Evolutionary conservation across 2,329 filamentous ascomycete genomes (phyloP).

Genomic region (Penicillium brevicompactum): DNA sequence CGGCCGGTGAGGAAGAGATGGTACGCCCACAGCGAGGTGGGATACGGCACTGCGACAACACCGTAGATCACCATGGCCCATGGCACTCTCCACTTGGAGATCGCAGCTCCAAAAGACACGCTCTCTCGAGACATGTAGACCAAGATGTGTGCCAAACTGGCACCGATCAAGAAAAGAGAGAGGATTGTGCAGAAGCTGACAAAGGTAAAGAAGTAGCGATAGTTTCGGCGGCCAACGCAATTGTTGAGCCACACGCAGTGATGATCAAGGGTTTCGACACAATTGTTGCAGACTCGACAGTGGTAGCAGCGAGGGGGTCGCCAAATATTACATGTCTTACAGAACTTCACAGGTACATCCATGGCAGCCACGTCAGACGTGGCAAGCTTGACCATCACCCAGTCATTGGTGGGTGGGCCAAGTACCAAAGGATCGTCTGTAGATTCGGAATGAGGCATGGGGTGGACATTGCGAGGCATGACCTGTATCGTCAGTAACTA

Average conservation of each 20-base stretch:
- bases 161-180: conserved; percentile 72
- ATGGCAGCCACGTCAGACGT: conserved; percentile 78
- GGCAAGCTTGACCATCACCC: conserved; percentile 85
- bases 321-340: conserved; percentile 97
- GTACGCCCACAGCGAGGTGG: conserved; percentile 79
- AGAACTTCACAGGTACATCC: conserved; percentile 98
- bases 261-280: conserved; percentile 94
- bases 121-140: conserved; percentile 66
- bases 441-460: conserved; percentile 74
- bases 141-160: conserved; percentile 78
- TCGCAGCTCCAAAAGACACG: conserved; percentile 68
- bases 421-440: conserved; percentile 79
- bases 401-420: conserved; percentile 86
- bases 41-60: conserved; percentile 74
- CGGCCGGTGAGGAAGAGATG: conserved; percentile 88
- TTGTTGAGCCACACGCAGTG: conserved; percentile 99
- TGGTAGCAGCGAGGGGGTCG: conserved; percentile 93
- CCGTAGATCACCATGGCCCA: conserved; percentile 90
- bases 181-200: conserved; percentile 78
- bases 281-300: conserved; percentile 95
- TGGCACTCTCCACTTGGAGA: conserved; percentile 72
- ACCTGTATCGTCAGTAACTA: conserved; percentile 60
- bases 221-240: conserved; percentile 94
- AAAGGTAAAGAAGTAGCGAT: conserved; percentile 96
- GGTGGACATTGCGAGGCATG: conserved; percentile 86